Base-by-base conservation (phyloP, 805 yeast genomes). In the Cyberlindnera maclurae region DNA sequence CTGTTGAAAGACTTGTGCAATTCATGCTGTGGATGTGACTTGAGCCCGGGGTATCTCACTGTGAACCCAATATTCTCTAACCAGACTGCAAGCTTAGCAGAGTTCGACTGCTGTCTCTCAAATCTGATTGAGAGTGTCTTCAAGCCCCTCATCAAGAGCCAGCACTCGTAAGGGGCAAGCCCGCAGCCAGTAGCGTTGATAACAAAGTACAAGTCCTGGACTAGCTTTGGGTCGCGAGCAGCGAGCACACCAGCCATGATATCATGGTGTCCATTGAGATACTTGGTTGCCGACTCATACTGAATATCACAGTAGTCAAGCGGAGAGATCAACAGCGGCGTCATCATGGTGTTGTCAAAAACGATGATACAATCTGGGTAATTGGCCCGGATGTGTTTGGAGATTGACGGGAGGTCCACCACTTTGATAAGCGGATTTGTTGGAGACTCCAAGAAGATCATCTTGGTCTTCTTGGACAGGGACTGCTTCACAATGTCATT, bases 281-380 rank as follows among this genome's bases (percentile, higher is more conserved):
- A 89, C 62, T 89, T 89, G 31, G 97, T 89, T 12, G 94, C 97
- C 11, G 90, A 79, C 59, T 89, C 97, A 59, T 89, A 90, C 41
- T 85, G 95, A 41, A 89, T 84, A 57, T 89, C 97, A 29, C 79
- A 90, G 49, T 83, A 73, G 50, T 84, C 86, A 47, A 89, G 68
- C 4, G 97, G 97, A 17, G 81, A 71, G 79, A 85, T 79, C 53
- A 81, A 70, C 44, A 89, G 62, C 11, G 97, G 97, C 22, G 95
- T 80, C 94, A 89, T 82, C 97, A 89, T 89, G 42, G 97, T 90
- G 68, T 90, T 89, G 64, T 89, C 97, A 45, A 89, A 89, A 12
- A 86, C 95, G 30, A 86, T 79, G 36, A 81, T 58, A 38, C 82
- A 70, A 29, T 79, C 71, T 13, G 94, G 87, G 54, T 71, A 81